phyloP scores from a whole-genome alignment of 2,329 filamentous ascomycete genomes.

The Xylaria hypoxylon region DNA sequence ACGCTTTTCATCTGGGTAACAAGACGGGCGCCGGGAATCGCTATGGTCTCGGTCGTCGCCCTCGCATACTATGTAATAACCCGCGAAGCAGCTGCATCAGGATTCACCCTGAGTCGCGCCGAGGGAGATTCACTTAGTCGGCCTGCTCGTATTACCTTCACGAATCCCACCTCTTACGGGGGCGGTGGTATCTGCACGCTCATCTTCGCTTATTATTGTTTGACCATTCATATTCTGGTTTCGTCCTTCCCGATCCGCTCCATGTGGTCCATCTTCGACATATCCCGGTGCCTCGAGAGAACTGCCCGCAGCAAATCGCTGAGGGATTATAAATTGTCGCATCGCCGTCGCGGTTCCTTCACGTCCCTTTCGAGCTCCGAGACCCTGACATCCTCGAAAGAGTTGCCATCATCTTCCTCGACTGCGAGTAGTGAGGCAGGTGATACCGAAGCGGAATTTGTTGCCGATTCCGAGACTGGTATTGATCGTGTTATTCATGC shows the following conservation, averaged over 20 bases:
- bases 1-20: conserved; percentile 66
- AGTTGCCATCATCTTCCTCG: conserved; percentile 54
- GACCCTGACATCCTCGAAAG: conserved; percentile 62
- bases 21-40: conserved; percentile 66
- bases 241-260: conserved; percentile 72
- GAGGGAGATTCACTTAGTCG: conserved; percentile 54
- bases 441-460: conserved; percentile 62
- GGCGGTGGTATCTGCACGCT: conserved; percentile 64
- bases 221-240: conserved; percentile 73
- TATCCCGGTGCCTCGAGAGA: conserved; percentile 64
- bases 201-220: conserved; percentile 72
- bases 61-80: conserved; percentile 69
- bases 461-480: conserved; percentile 58
- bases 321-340: conserved; percentile 60
- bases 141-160: conserved; percentile 46
- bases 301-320: conserved; percentile 59
- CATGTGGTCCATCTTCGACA: conserved; percentile 70
- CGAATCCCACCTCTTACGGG: conserved; percentile 49
- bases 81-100: conserved; percentile 59
- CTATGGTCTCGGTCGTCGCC: conserved; percentile 61
- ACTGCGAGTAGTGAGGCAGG: conserved; percentile 64
- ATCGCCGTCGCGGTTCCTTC: conserved; percentile 64
- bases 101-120: conserved; percentile 58
- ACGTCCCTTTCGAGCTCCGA: conserved; percentile 68
- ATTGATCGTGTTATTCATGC: conserved; percentile 69